A percentile compares a stretch with the other conserved stretches of the same genome.
phyloP scores from a whole-genome alignment of 192 early-diverging fungal species.

The Coemansia sp. region DNA sequence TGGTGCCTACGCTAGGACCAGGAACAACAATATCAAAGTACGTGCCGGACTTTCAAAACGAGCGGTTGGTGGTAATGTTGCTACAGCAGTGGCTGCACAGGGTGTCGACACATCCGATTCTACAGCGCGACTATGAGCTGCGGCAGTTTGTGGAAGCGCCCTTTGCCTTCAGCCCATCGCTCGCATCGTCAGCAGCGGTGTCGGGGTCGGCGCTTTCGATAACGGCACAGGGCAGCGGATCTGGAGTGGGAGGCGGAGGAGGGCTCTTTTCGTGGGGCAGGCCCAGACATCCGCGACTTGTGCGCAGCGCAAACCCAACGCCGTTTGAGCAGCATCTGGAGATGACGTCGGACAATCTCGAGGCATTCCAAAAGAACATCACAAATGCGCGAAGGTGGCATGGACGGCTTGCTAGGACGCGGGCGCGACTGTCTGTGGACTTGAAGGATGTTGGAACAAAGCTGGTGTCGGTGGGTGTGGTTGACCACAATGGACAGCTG shows the following conservation, averaged over 20 bases:
- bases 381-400: conserved; percentile 42
- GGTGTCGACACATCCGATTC: conserved; percentile 45
- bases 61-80: conserved; percentile 46
- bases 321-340: conserved; percentile 48
- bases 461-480: conserved; percentile 40
- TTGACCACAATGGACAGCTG: conserved; percentile 37
- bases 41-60: conserved; percentile 53
- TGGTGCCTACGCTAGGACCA: conserved; percentile 50
- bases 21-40: conserved; percentile 52
- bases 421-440: conserved; percentile 33
- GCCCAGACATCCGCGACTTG: conserved; percentile 21
- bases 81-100: conserved; percentile 55
- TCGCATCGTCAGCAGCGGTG: conserved; percentile 18
- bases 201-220: conserved; percentile 20
- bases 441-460: conserved; percentile 41
- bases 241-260: conserved; percentile 7
- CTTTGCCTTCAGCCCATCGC: conserved; percentile 53
- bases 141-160: conserved; percentile 58
- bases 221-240: conserved; percentile 18
- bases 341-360: conserved; percentile 33
- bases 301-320: conserved; percentile 28
- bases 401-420: conserved; percentile 49
- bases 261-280: conserved; percentile 46
- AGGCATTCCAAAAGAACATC: conserved; percentile 36
- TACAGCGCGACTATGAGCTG: conserved; percentile 57